Conservation (phyloP, 2,329 filamentous ascomycete genomes). For the Endoconidiophora polonica region DNA sequence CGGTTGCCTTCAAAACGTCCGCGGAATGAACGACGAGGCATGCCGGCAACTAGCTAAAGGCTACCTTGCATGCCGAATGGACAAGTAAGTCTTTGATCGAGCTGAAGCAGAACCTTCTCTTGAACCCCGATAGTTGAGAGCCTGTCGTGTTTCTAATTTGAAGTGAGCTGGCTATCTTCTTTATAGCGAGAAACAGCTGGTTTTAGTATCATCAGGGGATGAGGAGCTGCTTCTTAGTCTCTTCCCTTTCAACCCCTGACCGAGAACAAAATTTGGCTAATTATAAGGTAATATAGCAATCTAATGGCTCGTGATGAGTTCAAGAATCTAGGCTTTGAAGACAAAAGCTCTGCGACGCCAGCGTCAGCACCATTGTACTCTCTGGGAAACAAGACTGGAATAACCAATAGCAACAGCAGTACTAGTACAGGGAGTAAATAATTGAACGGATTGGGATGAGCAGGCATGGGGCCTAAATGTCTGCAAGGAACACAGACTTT, state of each 20-base stretch:
- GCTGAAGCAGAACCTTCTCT: background rate
- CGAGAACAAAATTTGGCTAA: too few relatives aligned
- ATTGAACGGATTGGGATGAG: background rate
- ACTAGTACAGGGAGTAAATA: constrained; percentile 8
- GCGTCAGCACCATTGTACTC: background rate
- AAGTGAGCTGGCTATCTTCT: background rate
- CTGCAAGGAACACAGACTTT: too few relatives aligned
- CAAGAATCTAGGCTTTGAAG: constrained; percentile 68
- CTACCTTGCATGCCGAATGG: constrained; percentile 88
- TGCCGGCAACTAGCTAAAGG: constrained; percentile 75
- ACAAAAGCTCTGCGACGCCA: background rate
- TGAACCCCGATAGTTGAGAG: background rate
- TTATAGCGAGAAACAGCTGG: background rate
- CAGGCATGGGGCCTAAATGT: too few relatives aligned
- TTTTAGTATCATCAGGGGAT: too few relatives aligned
- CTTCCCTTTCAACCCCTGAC: too few relatives aligned
- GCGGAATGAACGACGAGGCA: constrained; percentile 70
- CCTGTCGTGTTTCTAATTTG: too few relatives aligned
- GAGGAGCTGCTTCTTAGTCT: too few relatives aligned
- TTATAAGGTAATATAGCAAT: constrained; percentile 38
- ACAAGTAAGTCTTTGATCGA: constrained; percentile 43
- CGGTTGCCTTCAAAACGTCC: constrained; percentile 66
- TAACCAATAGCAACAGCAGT: constrained; percentile 18
- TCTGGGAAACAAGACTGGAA: background rate
- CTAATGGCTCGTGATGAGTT: constrained; percentile 94